Base-by-base conservation (phyloP, 2,329 filamentous ascomycete genomes). In the Ophiosphaerella korrae region DNA sequence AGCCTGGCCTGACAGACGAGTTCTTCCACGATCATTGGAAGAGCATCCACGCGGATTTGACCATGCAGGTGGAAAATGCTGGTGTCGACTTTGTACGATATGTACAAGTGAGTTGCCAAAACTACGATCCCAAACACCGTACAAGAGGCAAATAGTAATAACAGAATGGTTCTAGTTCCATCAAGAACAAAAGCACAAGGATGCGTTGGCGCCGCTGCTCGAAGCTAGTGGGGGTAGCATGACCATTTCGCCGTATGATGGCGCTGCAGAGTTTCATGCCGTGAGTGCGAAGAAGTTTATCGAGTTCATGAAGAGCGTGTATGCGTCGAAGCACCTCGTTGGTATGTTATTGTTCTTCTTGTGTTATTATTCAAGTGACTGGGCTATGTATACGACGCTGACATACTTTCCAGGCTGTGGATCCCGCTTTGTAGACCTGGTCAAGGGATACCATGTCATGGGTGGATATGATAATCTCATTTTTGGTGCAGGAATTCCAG, bases 21-120 rank as follows among this genome's bases (percentile, higher is more conserved):
- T 57, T 57, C 34, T 57, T 57, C 50, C 53, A 57, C 34, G 43
- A 48, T 24, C 53, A 57, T 39, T 57, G 50, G 50, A 57, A 57
- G 44, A 51, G 39, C 14, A 47, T 57, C 14, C 50, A 57, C 39
- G 53, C 53, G 29, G 53, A 57, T 33, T 38, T 57, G n/a, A 48
- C 50, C 3, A 57, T 57, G 46, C 50, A 51, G 24, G 48, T 50
- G 6, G 29, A 50, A 34, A 41, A 43, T 35, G 38, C 41, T 14
- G 48, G 50, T 7, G 37, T 53, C 1, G 13, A 40, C 3, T 16
- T 57, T 13, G 35, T 46, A 7, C 29, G 53, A 31, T 57, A 57
- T 37, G 43, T 48, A 11, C 53, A 50, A 32, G 50, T 52, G 26
- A 16, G 45, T 48, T 14, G 7, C 4, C 2, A 14, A n/a, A 23